Evolutionary conservation across 2,329 filamentous ascomycete genomes (phyloP).

Genomic region (Fusarium camptoceras): DNA sequence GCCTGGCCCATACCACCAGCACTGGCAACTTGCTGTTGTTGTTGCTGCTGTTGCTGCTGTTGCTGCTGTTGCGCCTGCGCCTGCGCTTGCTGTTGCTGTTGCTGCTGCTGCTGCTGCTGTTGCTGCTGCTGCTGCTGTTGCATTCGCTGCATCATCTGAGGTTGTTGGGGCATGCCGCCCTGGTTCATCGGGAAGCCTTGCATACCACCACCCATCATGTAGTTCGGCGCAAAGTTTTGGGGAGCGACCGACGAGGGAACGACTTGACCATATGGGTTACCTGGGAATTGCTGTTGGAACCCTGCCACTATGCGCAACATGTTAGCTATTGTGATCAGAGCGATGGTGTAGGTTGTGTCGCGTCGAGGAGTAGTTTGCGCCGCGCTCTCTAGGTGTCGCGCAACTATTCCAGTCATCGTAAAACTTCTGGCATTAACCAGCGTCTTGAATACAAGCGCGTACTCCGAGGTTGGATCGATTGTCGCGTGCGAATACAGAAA

Average conservation of each 20-base stretch:
- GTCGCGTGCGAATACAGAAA: slow-evolving; percentile 43
- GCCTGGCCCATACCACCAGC: slow-evolving; percentile 46
- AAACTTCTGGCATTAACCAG: not conserved
- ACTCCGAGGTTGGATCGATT: slow-evolving; percentile 5
- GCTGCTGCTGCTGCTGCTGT: slow-evolving; percentile 54
- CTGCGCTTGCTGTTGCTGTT: slow-evolving; percentile 50
- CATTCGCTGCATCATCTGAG: slow-evolving; percentile 47
- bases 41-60: slow-evolving; percentile 50
- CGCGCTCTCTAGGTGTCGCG: slow-evolving; percentile 18
- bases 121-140: slow-evolving; percentile 45
- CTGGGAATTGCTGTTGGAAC: slow-evolving; percentile 69
- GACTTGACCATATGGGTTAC: slow-evolving; percentile 67
- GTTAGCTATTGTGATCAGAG: slow-evolving; percentile 28
- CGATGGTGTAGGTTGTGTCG: slow-evolving; percentile 2
- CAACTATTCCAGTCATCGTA: not conserved
- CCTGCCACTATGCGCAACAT: slow-evolving; percentile 61
- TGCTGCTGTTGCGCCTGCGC: slow-evolving; percentile 46
- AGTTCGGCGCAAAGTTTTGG: slow-evolving; percentile 63
- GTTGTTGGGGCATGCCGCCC: slow-evolving; percentile 61
- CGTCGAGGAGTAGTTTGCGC: slow-evolving; percentile 36
- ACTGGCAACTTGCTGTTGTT: slow-evolving; percentile 49
- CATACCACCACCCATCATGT: slow-evolving; percentile 67
- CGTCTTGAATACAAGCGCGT: slow-evolving; percentile 8
- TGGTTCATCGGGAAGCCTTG: slow-evolving; percentile 68
- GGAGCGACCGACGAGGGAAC: slow-evolving; percentile 62